phyloP scores from a whole-genome alignment of 2,329 filamentous ascomycete species.

The Colletotrichum aenigma region DNA sequence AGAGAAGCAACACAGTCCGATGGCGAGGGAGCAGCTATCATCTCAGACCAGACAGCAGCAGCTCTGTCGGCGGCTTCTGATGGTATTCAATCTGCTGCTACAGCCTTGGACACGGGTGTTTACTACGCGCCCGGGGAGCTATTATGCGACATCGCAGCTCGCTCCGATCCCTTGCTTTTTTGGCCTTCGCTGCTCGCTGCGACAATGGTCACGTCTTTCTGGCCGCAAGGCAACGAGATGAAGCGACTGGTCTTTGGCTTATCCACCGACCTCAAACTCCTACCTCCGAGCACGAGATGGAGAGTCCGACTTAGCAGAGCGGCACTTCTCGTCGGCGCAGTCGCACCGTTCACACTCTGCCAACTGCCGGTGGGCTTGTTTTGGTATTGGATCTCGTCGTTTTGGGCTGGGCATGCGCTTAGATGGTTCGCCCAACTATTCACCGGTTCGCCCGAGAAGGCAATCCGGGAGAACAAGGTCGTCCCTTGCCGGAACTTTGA shows the following conservation, averaged over 20 bases:
- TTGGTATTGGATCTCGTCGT: conserved; percentile 42
- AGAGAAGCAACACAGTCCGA: neutral
- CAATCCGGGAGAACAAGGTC: neutral
- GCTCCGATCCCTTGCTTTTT: conserved; percentile 53
- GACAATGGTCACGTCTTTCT: neutral
- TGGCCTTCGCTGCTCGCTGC: conserved; percentile 37
- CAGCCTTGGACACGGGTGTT: conserved; percentile 37
- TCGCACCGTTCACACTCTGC: conserved; percentile 36
- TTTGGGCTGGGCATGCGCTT: neutral
- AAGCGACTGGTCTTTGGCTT: neutral
- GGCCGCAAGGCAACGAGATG: neutral
- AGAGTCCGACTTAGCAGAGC: neutral
- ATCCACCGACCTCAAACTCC: neutral
- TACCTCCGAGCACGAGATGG: neutral
- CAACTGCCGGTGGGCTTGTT: conserved; percentile 44
- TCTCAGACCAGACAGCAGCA: neutral
- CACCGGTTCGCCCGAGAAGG: neutral
- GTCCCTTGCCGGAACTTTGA: neutral
- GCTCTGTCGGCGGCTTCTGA: conserved; percentile 18
- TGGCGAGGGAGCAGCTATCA: neutral
- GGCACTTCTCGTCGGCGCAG: neutral
- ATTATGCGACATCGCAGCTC: conserved; percentile 57
- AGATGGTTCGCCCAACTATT: neutral
- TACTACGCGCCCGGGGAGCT: conserved; percentile 56
- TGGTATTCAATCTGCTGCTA: conserved; percentile 26